These are phyloP conservation scores for Exophiala bonariae DNA, from an alignment of 2,329 filamentous ascomycete genomes.

Conservation along the genomic window DNA sequence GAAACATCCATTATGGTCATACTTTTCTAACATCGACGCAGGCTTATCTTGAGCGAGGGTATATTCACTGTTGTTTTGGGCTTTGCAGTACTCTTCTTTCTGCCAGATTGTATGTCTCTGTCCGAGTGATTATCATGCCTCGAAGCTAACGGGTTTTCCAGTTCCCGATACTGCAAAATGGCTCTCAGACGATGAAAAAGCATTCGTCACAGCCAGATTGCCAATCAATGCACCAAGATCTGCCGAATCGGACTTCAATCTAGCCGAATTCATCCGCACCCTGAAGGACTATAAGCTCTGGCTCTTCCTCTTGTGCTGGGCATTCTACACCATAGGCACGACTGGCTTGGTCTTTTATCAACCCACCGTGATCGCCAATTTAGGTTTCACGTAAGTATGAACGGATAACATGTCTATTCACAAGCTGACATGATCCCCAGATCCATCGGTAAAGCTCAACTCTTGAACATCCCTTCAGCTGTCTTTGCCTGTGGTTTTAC, in stretches of 20 bases:
- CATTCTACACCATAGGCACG: slow-evolving; percentile 48
- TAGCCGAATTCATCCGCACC: slow-evolving; percentile 39
- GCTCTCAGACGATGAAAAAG: slow-evolving; percentile 48
- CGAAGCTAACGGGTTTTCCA: slow-evolving; percentile 19
- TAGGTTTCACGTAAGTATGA: slow-evolving; percentile 41
- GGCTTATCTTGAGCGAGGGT: slow-evolving; percentile 47
- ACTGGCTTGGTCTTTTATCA: slow-evolving; percentile 46
- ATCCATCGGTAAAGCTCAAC: slow-evolving; percentile 48
- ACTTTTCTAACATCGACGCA: not conserved
- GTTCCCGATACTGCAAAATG: slow-evolving; percentile 47
- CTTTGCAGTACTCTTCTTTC: slow-evolving; percentile 36
- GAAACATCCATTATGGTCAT: slow-evolving; percentile 14
- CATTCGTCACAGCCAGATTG: slow-evolving; percentile 49
- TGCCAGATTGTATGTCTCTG: slow-evolving; percentile 42
- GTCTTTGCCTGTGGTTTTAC: slow-evolving; percentile 45
- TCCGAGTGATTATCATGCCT: too few species aligned
- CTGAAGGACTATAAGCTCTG: slow-evolving; percentile 45
- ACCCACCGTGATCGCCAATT: slow-evolving; percentile 42
- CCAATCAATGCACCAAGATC: slow-evolving; percentile 44
- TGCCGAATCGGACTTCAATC: slow-evolving; percentile 41
- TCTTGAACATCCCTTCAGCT: slow-evolving; percentile 52
- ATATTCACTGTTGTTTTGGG: slow-evolving; percentile 42
- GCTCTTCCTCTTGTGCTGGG: slow-evolving; percentile 50
- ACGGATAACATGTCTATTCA: not conserved
- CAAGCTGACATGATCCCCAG: slow-evolving; percentile 24